These are phyloP conservation scores for Hymenoscyphus fraxineus DNA, from an alignment of 2,329 filamentous ascomycete species.

Conservation along the genomic window DNA sequence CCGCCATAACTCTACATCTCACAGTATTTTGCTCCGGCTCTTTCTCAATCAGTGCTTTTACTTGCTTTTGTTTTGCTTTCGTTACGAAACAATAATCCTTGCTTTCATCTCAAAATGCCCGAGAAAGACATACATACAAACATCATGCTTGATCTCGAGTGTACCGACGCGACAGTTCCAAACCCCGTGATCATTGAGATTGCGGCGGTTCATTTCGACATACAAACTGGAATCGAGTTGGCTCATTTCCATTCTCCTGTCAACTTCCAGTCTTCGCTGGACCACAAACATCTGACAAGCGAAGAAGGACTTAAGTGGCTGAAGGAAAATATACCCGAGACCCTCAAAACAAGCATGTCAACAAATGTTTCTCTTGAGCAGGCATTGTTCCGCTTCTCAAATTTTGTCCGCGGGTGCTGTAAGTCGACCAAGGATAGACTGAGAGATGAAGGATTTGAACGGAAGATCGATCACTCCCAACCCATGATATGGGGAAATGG, in stretches of 20 bases:
- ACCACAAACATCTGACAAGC: slow-evolving; percentile 5
- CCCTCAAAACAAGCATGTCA: slow-evolving; percentile 13
- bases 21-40: background rate
- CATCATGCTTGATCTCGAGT: slow-evolving; percentile 26
- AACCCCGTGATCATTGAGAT: slow-evolving; percentile 22
- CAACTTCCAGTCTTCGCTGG: slow-evolving; percentile 16
- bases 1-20: background rate
- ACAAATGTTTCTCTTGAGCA: slow-evolving; percentile 8
- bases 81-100: background rate
- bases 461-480: slow-evolving; percentile 7
- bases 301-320: slow-evolving; percentile 14
- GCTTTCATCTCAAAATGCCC: slow-evolving; percentile 11
- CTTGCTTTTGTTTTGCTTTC: background rate
- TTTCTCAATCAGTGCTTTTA: too few species aligned
- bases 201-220: slow-evolving; percentile 21
- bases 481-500: slow-evolving; percentile 24
- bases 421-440: slow-evolving; percentile 9
- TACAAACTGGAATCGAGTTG: slow-evolving; percentile 19
- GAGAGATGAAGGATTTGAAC: background rate
- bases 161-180: slow-evolving; percentile 3
- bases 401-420: slow-evolving; percentile 9
- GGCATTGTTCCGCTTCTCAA: slow-evolving; percentile 14
- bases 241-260: slow-evolving; percentile 13
- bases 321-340: slow-evolving; percentile 13
- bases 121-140: slow-evolving; percentile 17